Percentiles rank a stretch among this genome's conserved stretches.
These are phyloP conservation scores for Globisporangium yorkense DNA, from an alignment of 352 stramenopile species.

Conservation along the genomic window DNA sequence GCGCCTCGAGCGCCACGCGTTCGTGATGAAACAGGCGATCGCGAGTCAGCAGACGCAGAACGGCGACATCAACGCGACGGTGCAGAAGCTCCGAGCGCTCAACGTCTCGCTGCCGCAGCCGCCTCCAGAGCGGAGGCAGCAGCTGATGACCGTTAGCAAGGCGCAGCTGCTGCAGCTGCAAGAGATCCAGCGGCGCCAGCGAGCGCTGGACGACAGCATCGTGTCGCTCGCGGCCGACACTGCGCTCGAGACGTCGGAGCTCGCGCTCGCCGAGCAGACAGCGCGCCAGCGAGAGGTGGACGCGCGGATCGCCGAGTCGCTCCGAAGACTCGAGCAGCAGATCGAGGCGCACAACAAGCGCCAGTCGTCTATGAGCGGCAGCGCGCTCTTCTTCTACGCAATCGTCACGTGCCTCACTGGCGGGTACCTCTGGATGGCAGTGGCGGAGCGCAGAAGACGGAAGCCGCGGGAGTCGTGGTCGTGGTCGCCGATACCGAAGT, in stretches of 20 bases:
- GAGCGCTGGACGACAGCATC: conserved; percentile 6
- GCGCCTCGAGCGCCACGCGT: conserved; percentile 8
- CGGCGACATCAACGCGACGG: conserved; percentile 5
- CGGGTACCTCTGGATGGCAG: conserved; percentile 24
- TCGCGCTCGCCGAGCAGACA: background rate
- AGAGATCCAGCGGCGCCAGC: conserved; percentile 6
- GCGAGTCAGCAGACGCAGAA: conserved; percentile 6
- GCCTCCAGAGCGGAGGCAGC: background rate
- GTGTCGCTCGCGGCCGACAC: conserved; percentile 6
- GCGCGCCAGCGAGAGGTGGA: background rate
- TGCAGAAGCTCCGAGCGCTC: conserved; percentile 4
- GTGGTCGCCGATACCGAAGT: conserved; percentile 33
- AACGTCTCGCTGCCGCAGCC: conserved; percentile 10
- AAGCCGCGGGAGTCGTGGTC: conserved; percentile 11
- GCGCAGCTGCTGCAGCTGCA: conserved; percentile 10
- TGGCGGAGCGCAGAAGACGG: conserved; percentile 13
- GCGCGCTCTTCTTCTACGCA: conserved; percentile 31
- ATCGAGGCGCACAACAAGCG: conserved; percentile 9
- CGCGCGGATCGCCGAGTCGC: conserved; percentile 1
- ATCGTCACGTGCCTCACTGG: conserved; percentile 20
- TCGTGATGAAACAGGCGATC: conserved; percentile 9
- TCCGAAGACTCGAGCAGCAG: conserved; percentile 4
- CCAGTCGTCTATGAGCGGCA: conserved; percentile 5
- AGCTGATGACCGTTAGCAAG: background rate
- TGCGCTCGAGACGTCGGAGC: background rate